Conservation (phyloP, 2,329 filamentous ascomycete species). For the Colletotrichum aenigma region DNA sequence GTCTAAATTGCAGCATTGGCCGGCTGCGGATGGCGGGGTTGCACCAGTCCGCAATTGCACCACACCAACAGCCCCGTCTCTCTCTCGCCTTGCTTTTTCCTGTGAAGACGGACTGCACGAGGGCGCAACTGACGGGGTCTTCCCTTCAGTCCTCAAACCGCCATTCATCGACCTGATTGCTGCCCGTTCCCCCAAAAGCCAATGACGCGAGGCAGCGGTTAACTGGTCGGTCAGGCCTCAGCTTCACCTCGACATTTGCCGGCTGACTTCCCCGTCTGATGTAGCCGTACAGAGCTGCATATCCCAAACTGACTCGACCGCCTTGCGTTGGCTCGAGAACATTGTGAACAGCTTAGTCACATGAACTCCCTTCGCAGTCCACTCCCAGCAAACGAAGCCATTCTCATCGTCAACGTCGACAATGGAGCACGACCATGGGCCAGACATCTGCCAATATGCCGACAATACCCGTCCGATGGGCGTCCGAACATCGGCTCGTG, state of each 20-base stretch:
- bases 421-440: neutral
- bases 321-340: neutral
- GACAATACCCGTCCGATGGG: neutral
- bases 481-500: neutral
- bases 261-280: neutral
- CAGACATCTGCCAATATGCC: neutral
- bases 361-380: neutral
- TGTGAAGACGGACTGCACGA: neutral
- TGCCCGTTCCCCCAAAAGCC: neutral
- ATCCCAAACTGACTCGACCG: neutral
- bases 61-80: neutral
- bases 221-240: neutral
- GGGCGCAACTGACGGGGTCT: neutral
- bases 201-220: neutral
- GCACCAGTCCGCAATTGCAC: neutral
- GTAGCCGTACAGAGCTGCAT: neutral
- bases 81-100: neutral
- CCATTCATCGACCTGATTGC: neutral
- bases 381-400: neutral
- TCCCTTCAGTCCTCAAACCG: neutral
- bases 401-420: neutral
- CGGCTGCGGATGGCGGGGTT: constrained; percentile 1
- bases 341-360: neutral
- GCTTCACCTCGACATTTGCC: neutral
- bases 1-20: neutral